Evolutionary conservation across 108 stramenopile species (phyloP).

Genomic region (Stephanodiscus minutulus): DNA sequence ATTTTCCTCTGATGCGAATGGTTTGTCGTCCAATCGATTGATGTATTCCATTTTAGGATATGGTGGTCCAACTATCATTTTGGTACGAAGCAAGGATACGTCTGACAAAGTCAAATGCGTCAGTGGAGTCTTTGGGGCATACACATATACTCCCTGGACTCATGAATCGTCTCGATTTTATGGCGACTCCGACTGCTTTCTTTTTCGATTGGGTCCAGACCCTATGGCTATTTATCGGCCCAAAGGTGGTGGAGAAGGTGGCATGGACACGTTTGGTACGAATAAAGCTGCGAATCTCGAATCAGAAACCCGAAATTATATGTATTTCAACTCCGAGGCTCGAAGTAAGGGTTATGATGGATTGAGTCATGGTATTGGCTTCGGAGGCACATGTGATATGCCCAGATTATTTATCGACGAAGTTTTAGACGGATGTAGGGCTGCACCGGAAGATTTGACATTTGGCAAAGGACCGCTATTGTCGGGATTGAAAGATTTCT

Average conservation of each 20-base stretch:
- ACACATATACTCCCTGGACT: slow-evolving; percentile 72
- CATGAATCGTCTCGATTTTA: slow-evolving; percentile 78
- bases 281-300: slow-evolving; percentile 6
- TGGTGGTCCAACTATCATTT: slow-evolving; percentile 75
- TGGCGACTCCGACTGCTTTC: slow-evolving; percentile 79
- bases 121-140: slow-evolving; percentile 69
- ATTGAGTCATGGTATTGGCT: slow-evolving; percentile 85
- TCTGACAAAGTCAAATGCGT: slow-evolving; percentile 19
- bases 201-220: slow-evolving; percentile 57
- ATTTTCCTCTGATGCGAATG: slow-evolving; percentile 80
- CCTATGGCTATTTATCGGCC: slow-evolving; percentile 69
- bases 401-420: slow-evolving; percentile 80
- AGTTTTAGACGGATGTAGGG: slow-evolving; percentile 68
- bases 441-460: slow-evolving; percentile 62
- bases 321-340: slow-evolving; percentile 76
- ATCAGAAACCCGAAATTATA: slow-evolving; percentile 54
- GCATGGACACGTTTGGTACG: slow-evolving; percentile 14
- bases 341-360: slow-evolving; percentile 79
- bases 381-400: slow-evolving; percentile 70
- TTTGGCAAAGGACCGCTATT: slow-evolving; percentile 75
- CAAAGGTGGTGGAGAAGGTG: slow-evolving; percentile 41
- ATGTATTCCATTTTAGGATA: slow-evolving; percentile 77
- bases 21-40: slow-evolving; percentile 79
- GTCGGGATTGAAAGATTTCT: slow-evolving; percentile 30
- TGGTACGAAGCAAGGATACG: slow-evolving; percentile 55